These are phyloP conservation scores for Hippophae gyantsensis DNA, from an alignment of 306 rosid species.

Conservation along the genomic window DNA sequence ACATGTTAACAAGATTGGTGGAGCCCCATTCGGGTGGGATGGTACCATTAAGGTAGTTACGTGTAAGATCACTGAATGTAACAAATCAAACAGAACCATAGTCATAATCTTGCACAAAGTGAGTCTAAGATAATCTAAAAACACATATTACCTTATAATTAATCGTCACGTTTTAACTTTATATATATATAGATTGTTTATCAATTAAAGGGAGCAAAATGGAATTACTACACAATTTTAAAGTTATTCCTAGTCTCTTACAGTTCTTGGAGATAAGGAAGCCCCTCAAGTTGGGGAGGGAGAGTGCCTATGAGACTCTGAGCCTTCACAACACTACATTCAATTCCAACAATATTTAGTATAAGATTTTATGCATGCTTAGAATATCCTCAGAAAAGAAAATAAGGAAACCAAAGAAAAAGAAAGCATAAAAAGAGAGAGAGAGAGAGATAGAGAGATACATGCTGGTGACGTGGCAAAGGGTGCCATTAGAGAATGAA, in stretches of 20 bases:
- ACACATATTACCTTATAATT: no score
- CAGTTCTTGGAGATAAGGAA: slow-evolving; percentile 48
- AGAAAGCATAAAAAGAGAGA: not conserved
- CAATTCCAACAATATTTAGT: not conserved
- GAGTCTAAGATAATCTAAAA: no score
- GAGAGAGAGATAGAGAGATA: slow-evolving; percentile 10
- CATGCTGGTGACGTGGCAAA: slow-evolving; percentile 61
- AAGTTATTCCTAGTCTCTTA: slow-evolving; percentile 11
- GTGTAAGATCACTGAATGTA: slow-evolving; percentile 41
- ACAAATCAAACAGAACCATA: not conserved
- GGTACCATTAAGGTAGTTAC: slow-evolving; percentile 53
- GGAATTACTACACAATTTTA: not conserved
- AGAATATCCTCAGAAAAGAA: not conserved
- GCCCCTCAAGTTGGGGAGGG: slow-evolving; percentile 33
- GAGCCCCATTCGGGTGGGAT: slow-evolving; percentile 54
- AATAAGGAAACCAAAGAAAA: no score
- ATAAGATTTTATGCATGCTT: no score
- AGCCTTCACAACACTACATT: slow-evolving; percentile 32
- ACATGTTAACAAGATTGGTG: slow-evolving; percentile 37
- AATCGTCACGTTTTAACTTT: not conserved
- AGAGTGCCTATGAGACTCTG: slow-evolving; percentile 49
- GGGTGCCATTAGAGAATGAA: slow-evolving; percentile 16
- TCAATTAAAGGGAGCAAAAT: not conserved
- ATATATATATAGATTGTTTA: not conserved
- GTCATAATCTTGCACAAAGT: no score